These are phyloP conservation scores for Termitomyces sp. DNA, from an alignment of 768 basidiomycete genomes.

Conservation along the genomic window DNA sequence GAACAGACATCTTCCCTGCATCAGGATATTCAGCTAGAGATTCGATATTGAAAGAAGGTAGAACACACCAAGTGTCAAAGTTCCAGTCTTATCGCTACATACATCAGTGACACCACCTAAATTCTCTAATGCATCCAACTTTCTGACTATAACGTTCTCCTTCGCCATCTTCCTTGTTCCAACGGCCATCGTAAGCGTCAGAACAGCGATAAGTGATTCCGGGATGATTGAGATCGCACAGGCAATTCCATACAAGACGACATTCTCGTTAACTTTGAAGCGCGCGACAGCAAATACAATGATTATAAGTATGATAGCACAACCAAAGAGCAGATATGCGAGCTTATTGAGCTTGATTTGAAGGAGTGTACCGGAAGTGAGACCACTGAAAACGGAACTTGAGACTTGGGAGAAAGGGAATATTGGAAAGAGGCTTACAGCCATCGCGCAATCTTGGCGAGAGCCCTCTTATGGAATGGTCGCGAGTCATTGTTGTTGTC, in stretches of 20 bases:
- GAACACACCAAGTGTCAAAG: slow-evolving; percentile 38
- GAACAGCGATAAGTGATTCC: slow-evolving; percentile 40
- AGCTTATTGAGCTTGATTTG: slow-evolving; percentile 34
- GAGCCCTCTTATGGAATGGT: slow-evolving; percentile 21
- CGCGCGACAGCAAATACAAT: slow-evolving; percentile 34
- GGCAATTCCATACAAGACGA: slow-evolving; percentile 35
- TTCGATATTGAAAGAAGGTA: neutral
- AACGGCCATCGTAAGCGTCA: slow-evolving; percentile 58
- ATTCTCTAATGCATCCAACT: slow-evolving; percentile 62
- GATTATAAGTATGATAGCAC: slow-evolving; percentile 32
- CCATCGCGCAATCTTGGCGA: slow-evolving; percentile 18
- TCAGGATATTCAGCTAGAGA: neutral
- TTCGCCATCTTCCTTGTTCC: slow-evolving; percentile 53
- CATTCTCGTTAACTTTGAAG: slow-evolving; percentile 29
- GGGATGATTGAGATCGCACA: slow-evolving; percentile 37
- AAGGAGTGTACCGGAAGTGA: slow-evolving; percentile 32
- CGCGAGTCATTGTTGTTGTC: slow-evolving; percentile 14
- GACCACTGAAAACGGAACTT: slow-evolving; percentile 21
- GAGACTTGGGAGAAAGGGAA: neutral
- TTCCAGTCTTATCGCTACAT: slow-evolving; percentile 69
- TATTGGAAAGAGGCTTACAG: slow-evolving; percentile 22
- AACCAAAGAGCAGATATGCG: slow-evolving; percentile 32
- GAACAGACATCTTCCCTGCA: slow-evolving; percentile 37
- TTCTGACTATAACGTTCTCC: slow-evolving; percentile 58
- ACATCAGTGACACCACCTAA: slow-evolving; percentile 51